phyloP scores from a whole-genome alignment of 345 rosid species.

The Lepidium sativum region DNA sequence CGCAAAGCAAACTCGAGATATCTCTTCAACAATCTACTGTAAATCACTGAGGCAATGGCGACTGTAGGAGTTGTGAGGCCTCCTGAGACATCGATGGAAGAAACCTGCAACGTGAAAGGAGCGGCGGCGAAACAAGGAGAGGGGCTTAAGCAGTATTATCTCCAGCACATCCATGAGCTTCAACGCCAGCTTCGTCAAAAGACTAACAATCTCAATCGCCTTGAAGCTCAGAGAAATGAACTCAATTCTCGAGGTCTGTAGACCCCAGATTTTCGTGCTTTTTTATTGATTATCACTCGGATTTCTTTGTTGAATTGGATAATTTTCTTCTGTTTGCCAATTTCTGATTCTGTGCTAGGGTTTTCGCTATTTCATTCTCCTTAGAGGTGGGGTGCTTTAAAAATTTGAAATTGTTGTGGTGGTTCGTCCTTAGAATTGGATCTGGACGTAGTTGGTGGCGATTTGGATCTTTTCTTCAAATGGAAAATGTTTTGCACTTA shows the following conservation, averaged over 20 bases:
- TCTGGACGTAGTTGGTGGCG: conserved; percentile 3
- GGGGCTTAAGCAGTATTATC: conserved; percentile 82
- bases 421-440: too few species aligned
- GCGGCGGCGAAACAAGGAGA: conserved; percentile 69
- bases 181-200: conserved; percentile 76
- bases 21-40: not conserved
- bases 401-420: not conserved
- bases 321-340: not conserved
- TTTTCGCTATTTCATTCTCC: not conserved
- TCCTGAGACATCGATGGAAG: conserved; percentile 32
- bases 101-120: conserved; percentile 39
- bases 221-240: conserved; percentile 94
- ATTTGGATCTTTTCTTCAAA: not conserved
- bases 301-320: not conserved
- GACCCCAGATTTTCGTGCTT: not conserved
- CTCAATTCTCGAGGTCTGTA: conserved; percentile 76
- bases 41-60: conserved; percentile 28
- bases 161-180: conserved; percentile 77
- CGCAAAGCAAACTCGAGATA: not conserved
- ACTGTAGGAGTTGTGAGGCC: conserved; percentile 29
- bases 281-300: not conserved
- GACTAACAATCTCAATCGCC: conserved; percentile 82
- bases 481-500: not conserved
- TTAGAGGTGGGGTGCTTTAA: not conserved
- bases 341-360: not conserved